phyloP scores from a whole-genome alignment of 225 moss, liverwort and hornwort species.

The Physcomitrellopsis africana region DNA sequence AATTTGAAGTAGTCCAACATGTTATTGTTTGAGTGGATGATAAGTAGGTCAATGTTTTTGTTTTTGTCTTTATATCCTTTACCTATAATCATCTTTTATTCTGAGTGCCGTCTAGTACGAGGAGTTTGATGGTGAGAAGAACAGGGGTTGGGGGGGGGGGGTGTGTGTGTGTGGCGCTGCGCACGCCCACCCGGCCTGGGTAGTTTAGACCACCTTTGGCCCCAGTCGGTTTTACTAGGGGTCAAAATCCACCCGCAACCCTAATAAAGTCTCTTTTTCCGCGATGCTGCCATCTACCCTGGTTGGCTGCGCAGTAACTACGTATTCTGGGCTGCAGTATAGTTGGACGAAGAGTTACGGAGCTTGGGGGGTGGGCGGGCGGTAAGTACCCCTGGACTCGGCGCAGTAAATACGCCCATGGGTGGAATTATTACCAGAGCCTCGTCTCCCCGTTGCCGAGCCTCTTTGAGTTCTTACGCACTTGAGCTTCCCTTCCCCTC shows the following conservation, averaged over 20 bases:
- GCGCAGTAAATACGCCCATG: conserved; percentile 47
- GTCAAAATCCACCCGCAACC: conserved; percentile 15
- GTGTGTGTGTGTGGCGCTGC: too few species aligned
- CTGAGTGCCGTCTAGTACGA: too few species aligned
- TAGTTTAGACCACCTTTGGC: not conserved
- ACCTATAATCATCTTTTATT: too few species aligned
- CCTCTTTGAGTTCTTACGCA: conserved; percentile 32
- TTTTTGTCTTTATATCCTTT: too few species aligned
- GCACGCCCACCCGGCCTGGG: not conserved
- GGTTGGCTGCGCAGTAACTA: conserved; percentile 37
- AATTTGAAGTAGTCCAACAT: too few species aligned
- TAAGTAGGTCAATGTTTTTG: too few species aligned
- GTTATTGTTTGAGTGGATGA: too few species aligned
- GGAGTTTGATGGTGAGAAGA: too few species aligned
- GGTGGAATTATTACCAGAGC: conserved; percentile 11
- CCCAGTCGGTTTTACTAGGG: not conserved
- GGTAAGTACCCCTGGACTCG: conserved; percentile 4
- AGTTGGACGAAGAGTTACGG: not conserved
- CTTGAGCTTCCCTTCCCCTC: conserved; percentile 33
- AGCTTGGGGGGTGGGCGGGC: not conserved
- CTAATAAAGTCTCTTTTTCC: conserved; percentile 20
- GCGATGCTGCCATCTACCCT: conserved; percentile 15
- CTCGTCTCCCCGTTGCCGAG: conserved; percentile 21
- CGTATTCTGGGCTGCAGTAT: conserved; percentile 20
- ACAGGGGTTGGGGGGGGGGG: too few species aligned